Evolutionary conservation across 2,329 filamentous ascomycete genomes (phyloP).

Genomic region (Colletotrichum tabaci): DNA sequence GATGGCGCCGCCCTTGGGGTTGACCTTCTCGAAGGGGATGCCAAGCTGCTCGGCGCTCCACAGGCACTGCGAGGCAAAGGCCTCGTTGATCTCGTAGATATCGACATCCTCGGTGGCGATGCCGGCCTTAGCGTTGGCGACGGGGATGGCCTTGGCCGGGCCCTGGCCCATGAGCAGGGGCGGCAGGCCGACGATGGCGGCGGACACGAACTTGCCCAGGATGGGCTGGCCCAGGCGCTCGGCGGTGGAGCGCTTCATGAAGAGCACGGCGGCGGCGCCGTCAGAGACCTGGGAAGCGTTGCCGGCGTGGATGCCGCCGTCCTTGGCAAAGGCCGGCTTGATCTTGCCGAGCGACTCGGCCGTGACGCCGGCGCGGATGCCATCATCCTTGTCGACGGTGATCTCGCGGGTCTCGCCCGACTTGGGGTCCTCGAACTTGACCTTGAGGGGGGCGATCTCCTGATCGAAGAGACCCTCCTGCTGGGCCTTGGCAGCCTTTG

Average conservation of each 20-base stretch:
- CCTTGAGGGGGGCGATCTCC: slow-evolving; percentile 89
- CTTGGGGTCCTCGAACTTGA: slow-evolving; percentile 93
- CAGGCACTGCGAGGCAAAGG: slow-evolving; percentile 94
- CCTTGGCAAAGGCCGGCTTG: slow-evolving; percentile 88
- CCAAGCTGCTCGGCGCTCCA: slow-evolving; percentile 94
- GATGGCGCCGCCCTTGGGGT: slow-evolving; percentile 97
- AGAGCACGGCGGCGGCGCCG: slow-evolving; percentile 92
- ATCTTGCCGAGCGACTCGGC: slow-evolving; percentile 93
- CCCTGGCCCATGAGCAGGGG: slow-evolving; percentile 97
- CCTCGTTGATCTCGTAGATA: slow-evolving; percentile 99
- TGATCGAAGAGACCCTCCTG: slow-evolving; percentile 90
- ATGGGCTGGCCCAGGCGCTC: slow-evolving; percentile 90
- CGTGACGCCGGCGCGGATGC: slow-evolving; percentile 88
- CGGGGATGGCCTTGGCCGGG: slow-evolving; percentile 95
- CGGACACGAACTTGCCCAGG: slow-evolving; percentile 91
- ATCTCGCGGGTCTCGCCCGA: slow-evolving; percentile 87
- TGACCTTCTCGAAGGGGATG: slow-evolving; percentile 88
- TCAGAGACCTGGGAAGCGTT: slow-evolving; percentile 97
- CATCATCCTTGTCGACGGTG: slow-evolving; percentile 88
- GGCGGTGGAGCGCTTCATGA: slow-evolving; percentile 95
- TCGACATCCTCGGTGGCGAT: slow-evolving; percentile 92
- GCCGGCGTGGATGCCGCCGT: slow-evolving; percentile 94
- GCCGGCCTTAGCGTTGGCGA: slow-evolving; percentile 89
- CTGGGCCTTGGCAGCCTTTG: slow-evolving; percentile 90
- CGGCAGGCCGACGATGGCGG: slow-evolving; percentile 88